Percentiles rank a stretch among this genome's conserved stretches.
Evolutionary conservation across 2,329 filamentous ascomycete species (phyloP).

Genomic region (Paraphaeosphaeria minitans): DNA sequence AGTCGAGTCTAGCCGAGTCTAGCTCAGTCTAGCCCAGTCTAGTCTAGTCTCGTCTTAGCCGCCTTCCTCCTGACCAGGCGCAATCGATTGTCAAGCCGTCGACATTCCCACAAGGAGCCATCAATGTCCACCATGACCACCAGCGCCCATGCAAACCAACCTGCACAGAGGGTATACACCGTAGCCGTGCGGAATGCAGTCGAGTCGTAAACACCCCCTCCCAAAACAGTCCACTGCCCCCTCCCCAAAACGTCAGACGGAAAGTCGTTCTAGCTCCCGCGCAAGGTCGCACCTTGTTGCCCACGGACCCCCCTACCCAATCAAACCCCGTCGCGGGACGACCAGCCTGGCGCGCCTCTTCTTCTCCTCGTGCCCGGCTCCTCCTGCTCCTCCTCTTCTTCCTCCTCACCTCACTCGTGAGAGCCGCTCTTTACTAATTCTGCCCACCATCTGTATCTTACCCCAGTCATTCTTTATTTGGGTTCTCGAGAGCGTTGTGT

Average conservation of each 20-base stretch:
- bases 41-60: no score
- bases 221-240: no score
- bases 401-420: constrained; percentile 42
- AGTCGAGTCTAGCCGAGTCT: no score
- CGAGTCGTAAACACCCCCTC: constrained; percentile 4
- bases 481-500: constrained; percentile 25
- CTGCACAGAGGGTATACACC: neutral
- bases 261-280: constrained; percentile 6
- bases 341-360: constrained; percentile 32
- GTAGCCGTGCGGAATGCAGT: constrained; percentile 5
- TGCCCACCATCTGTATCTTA: constrained; percentile 37
- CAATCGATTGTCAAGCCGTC: constrained; percentile 3
- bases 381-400: constrained; percentile 32
- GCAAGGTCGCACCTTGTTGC: constrained; percentile 8
- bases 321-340: constrained; percentile 14
- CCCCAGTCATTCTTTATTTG: constrained; percentile 50
- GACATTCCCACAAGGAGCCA: neutral
- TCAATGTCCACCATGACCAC: no score
- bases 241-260: neutral
- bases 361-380: constrained; percentile 39
- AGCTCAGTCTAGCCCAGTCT: no score
- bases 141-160: no score
- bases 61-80: neutral
- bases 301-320: constrained; percentile 23
- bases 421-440: constrained; percentile 40